phyloP scores from a whole-genome alignment of 2,329 filamentous ascomycete genomes.

The Aspergillus persii region DNA sequence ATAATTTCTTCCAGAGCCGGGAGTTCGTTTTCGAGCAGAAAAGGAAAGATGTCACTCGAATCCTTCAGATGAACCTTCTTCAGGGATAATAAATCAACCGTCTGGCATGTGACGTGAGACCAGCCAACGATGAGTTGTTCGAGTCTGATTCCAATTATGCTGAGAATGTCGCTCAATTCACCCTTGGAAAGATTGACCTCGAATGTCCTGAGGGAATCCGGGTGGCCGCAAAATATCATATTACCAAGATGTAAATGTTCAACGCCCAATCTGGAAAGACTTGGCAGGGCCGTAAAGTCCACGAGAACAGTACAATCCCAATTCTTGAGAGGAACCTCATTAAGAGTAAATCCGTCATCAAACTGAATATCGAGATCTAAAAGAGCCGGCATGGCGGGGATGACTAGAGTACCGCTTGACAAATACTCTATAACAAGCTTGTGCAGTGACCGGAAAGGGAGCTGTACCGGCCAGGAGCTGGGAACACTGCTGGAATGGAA shows the following conservation, averaged over 20 bases:
- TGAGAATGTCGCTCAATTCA: slow-evolving; percentile 1
- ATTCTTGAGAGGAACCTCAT: not conserved
- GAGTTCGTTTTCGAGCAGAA: not conserved
- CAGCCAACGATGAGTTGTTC: not conserved
- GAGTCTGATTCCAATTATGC: not conserved
- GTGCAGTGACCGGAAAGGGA: not conserved
- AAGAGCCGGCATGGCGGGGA: slow-evolving; percentile 1
- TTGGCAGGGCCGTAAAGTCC: not conserved
- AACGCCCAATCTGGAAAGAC: not conserved
- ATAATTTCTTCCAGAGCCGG: slow-evolving; percentile 1
- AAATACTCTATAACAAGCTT: not conserved
- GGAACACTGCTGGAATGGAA: not conserved
- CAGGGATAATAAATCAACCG: slow-evolving; percentile 1
- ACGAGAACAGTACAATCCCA: slow-evolving; percentile 3
- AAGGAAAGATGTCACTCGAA: not conserved
- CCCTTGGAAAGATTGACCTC: not conserved
- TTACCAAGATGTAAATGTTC: not conserved
- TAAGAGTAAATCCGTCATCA: not conserved
- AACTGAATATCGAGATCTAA: not conserved
- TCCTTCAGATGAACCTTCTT: slow-evolving; percentile 1
- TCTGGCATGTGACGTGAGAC: not conserved
- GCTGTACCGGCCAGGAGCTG: not conserved
- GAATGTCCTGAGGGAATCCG: not conserved
- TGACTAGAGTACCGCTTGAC: not conserved
- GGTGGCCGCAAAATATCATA: too few relatives aligned